These are phyloP conservation scores for Betula pendula DNA, from an alignment of 306 rosid genomes.

Conservation along the genomic window DNA sequence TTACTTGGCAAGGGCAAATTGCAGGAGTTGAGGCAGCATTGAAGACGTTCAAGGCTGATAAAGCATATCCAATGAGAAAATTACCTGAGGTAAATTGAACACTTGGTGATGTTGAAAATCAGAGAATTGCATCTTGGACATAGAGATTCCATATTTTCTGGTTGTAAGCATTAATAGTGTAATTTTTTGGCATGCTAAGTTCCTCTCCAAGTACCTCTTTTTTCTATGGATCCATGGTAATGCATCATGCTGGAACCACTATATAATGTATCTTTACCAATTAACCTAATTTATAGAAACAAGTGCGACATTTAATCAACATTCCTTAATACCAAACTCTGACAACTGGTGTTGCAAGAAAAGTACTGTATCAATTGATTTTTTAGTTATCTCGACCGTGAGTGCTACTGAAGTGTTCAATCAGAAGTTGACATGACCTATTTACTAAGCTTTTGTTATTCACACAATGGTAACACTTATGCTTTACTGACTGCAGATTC, in stretches of 20 bases:
- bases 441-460: background rate
- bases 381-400: background rate
- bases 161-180: background rate
- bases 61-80: slow-evolving; percentile 70
- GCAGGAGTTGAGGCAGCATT: slow-evolving; percentile 86
- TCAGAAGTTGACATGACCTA: slow-evolving; percentile 2
- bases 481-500: slow-evolving; percentile 69
- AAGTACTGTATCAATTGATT: slow-evolving; percentile 3
- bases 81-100: slow-evolving; percentile 62
- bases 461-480: background rate
- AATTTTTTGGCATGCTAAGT: background rate
- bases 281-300: background rate
- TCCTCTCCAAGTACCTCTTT: background rate
- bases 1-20: slow-evolving; percentile 82
- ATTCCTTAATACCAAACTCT: slow-evolving; percentile 1
- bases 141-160: slow-evolving; percentile 14
- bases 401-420: background rate
- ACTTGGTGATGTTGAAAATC: slow-evolving; percentile 13
- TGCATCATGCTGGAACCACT: background rate
- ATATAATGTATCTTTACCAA: background rate
- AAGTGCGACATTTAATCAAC: background rate
- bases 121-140: slow-evolving; percentile 9
- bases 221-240: background rate
- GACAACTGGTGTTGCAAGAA: slow-evolving; percentile 1
- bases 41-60: slow-evolving; percentile 77